A percentile compares a stretch with the other conserved stretches of the same genome.
These are phyloP conservation scores for Ogataea philodendri DNA, from an alignment of 805 yeast species.

Conservation along the genomic window DNA sequence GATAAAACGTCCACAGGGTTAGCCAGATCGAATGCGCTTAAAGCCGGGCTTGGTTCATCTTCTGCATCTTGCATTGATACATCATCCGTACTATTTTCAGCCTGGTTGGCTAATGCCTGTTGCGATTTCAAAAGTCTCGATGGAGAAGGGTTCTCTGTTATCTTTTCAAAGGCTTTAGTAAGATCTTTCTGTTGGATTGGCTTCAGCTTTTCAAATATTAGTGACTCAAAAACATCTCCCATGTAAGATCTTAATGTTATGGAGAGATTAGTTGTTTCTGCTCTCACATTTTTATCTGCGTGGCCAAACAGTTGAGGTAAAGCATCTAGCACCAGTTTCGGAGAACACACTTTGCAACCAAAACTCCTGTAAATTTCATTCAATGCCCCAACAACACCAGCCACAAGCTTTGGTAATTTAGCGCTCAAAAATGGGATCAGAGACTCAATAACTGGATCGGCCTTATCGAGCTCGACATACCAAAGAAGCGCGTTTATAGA, in stretches of 20 bases:
- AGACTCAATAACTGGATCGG: slow-evolving; percentile 65
- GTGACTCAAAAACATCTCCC: slow-evolving; percentile 57
- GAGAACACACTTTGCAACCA: slow-evolving; percentile 62
- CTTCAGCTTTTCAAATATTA: slow-evolving; percentile 69
- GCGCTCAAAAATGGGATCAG: slow-evolving; percentile 60
- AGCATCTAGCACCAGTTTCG: slow-evolving; percentile 53
- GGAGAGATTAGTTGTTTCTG: slow-evolving; percentile 67
- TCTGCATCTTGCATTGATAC: slow-evolving; percentile 37
- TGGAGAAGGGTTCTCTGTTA: slow-evolving; percentile 46
- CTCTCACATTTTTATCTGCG: slow-evolving; percentile 83
- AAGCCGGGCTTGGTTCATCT: slow-evolving; percentile 23
- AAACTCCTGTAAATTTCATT: slow-evolving; percentile 53
- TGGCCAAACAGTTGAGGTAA: slow-evolving; percentile 75
- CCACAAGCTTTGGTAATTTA: slow-evolving; percentile 73
- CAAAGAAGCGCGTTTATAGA: slow-evolving; percentile 60
- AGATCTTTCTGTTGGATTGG: slow-evolving; percentile 91
- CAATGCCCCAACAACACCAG: slow-evolving; percentile 61
- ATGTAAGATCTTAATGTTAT: slow-evolving; percentile 73
- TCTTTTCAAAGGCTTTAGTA: slow-evolving; percentile 60
- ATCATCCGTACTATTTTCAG: slow-evolving; percentile 34
- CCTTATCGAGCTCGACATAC: slow-evolving; percentile 63
- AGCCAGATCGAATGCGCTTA: slow-evolving; percentile 70
- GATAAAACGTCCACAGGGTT: slow-evolving; percentile 67
- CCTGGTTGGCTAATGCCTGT: slow-evolving; percentile 33
- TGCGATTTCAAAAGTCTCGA: slow-evolving; percentile 55